Base-by-base conservation (phyloP, 306 rosid species). In the Albizia julibrissin region DNA sequence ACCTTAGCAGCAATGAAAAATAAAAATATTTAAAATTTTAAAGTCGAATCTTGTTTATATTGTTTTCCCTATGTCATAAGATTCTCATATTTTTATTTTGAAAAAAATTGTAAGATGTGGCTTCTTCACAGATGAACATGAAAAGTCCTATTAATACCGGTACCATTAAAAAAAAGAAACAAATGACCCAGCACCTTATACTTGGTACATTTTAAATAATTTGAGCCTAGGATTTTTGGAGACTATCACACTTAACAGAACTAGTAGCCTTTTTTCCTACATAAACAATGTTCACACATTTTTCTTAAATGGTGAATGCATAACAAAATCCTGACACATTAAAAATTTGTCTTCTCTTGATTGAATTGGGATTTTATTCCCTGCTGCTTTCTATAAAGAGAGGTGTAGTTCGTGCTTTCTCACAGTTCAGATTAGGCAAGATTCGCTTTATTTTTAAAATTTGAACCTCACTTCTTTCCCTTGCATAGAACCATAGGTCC, bases 321-420 rank as follows among this genome's bases (percentile, higher is more conserved):
- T 34, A 37, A 56, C 49, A 52, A 33, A 67, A 10, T 13, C 26
- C 43, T 33, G 22, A 69, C 68, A 66, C 58, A 31, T 16, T 31
- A 67, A 29, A 73, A 79, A 56, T 13, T 43, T 65, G 75, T 69
- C 76, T 29, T 85, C 24, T 16, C 49, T 77, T 77, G 61, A 44
- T 43, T 54, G 31, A 43, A 77, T 42, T 50, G 37, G 66, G 58
- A 62, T 47, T 69, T 79, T 58, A 62, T 29, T 58, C 81, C 59
- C 33, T 61, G 61, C 13, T 50, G 66, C 64, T 76, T 79, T 64
- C 49, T 47, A 47, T 70, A 39, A 75, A 80, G 39, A 80, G 46
- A 27, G 66, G 18, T 29, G 46, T 11, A 22, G 56, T 80, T 79
- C 26, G 3, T 31, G 26, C 44, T 33, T 80, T 72, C 49, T 58